Percentiles rank a stretch among this genome's conserved stretches.
phyloP scores from a whole-genome alignment of 108 stramenopile species.

The Nitzschia putrida region DNA sequence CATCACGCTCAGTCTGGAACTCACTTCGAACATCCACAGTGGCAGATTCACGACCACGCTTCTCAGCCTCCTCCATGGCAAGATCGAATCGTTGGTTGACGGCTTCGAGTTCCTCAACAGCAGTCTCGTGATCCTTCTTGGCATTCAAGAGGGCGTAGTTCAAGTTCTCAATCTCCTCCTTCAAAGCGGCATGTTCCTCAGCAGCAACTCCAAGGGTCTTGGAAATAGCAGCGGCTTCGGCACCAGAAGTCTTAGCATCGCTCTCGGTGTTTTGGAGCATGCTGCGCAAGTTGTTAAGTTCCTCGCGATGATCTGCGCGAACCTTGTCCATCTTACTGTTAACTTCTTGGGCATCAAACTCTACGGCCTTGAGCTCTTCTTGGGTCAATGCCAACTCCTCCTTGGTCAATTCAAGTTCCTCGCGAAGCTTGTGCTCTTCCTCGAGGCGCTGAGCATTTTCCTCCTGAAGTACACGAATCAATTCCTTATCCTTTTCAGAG shows the following conservation, averaged over 20 bases:
- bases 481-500: slow-evolving; percentile 43
- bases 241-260: slow-evolving; percentile 35
- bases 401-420: slow-evolving; percentile 59
- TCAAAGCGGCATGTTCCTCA: slow-evolving; percentile 46
- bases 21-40: slow-evolving; percentile 36
- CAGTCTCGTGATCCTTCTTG: slow-evolving; percentile 61
- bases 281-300: slow-evolving; percentile 56
- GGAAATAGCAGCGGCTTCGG: slow-evolving; percentile 54
- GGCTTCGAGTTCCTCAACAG: slow-evolving; percentile 74
- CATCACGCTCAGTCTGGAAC: slow-evolving; percentile 44
- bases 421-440: slow-evolving; percentile 48
- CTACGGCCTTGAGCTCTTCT: slow-evolving; percentile 69
- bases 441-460: slow-evolving; percentile 55
- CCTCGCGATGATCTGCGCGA: slow-evolving; percentile 60
- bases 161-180: slow-evolving; percentile 63
- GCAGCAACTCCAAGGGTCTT: slow-evolving; percentile 54
- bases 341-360: slow-evolving; percentile 62
- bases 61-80: slow-evolving; percentile 52
- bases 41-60: slow-evolving; percentile 40
- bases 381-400: slow-evolving; percentile 67
- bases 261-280: slow-evolving; percentile 51
- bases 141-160: slow-evolving; percentile 71
- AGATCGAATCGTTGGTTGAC: slow-evolving; percentile 78
- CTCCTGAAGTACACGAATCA: slow-evolving; percentile 48
- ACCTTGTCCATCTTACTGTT: slow-evolving; percentile 43